Conservation (phyloP, 495 filamentous ascomycete genomes). For the Aspergillus conjunctus region DNA sequence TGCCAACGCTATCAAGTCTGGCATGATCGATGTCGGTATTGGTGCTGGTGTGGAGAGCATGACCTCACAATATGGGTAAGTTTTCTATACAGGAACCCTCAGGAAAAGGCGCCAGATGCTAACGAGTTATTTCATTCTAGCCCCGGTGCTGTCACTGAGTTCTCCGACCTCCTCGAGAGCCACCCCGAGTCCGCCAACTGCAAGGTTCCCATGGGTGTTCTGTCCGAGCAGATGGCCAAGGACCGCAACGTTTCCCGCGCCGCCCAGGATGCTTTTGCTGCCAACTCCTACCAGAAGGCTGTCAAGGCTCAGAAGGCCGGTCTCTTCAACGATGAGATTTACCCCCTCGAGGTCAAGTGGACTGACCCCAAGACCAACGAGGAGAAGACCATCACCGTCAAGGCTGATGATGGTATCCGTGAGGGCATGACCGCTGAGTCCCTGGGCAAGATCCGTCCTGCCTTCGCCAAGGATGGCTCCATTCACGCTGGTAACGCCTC, state of each 20-base stretch:
- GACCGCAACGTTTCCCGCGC: conserved; percentile 71
- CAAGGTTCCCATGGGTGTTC: conserved; percentile 95
- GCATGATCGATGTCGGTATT: conserved; percentile 95
- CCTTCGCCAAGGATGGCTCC: conserved; percentile 86
- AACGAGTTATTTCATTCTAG: conserved; percentile 35
- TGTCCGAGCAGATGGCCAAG: conserved; percentile 94
- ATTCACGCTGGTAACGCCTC: conserved; percentile 97
- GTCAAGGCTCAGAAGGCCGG: conserved; percentile 81
- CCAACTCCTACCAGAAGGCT: conserved; percentile 87
- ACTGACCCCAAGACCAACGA: conserved; percentile 91
- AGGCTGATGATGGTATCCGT: conserved; percentile 84
- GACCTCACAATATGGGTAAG: conserved; percentile 85
- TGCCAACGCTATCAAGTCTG: conserved; percentile 82
- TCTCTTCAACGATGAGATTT: conserved; percentile 92
- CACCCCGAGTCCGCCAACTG: conserved; percentile 87
- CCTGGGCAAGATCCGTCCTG: conserved; percentile 84
- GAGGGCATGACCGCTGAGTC: conserved; percentile 83
- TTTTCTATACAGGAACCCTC: neutral
- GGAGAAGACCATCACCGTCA: conserved; percentile 80
- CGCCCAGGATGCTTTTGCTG: conserved; percentile 87
- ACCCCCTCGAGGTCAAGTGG: conserved; percentile 77
- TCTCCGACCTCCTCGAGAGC: conserved; percentile 86
- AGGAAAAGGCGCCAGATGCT: neutral
- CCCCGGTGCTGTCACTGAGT: conserved; percentile 87
- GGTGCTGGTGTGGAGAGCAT: conserved; percentile 98